Evolutionary conservation across 78 protist genomes (phyloP).

Genomic region (Planoprotostelium fungivorum): DNA sequence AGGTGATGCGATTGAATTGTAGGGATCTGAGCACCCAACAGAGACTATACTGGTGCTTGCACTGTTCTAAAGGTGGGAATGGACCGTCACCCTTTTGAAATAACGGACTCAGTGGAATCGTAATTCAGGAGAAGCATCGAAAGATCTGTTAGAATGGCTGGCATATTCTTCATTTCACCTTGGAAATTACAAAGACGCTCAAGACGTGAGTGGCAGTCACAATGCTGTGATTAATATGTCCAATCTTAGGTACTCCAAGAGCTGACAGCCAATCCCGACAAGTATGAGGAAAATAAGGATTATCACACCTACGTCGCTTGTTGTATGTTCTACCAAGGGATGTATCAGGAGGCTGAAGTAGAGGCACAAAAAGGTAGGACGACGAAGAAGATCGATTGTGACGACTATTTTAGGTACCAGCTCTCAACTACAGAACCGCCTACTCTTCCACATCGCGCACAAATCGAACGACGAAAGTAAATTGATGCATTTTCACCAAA

Average conservation of each 20-base stretch:
- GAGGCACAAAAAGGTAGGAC: slow-evolving; percentile 15
- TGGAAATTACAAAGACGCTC: slow-evolving; percentile 63
- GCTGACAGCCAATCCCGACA: neutral
- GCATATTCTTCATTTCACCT: slow-evolving; percentile 66
- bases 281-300: neutral
- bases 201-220: neutral
- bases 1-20: neutral
- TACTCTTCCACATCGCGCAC: slow-evolving; percentile 74
- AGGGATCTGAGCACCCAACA: neutral
- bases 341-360: slow-evolving; percentile 52
- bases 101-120: neutral
- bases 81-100: neutral
- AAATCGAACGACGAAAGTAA: slow-evolving; percentile 51
- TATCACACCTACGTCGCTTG: slow-evolving; percentile 15
- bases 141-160: slow-evolving; percentile 33
- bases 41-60: neutral
- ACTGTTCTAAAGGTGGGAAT: too few species aligned
- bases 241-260: neutral
- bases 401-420: too few species aligned
- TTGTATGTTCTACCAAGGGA: slow-evolving; percentile 32
- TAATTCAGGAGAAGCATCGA: neutral
- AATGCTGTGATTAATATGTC: too few species aligned
- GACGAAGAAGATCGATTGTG: too few species aligned
- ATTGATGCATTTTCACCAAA: slow-evolving; percentile 57
- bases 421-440: slow-evolving; percentile 49